phyloP scores from a whole-genome alignment of 495 filamentous ascomycete genomes.

The Hypoxylon fuscum region DNA sequence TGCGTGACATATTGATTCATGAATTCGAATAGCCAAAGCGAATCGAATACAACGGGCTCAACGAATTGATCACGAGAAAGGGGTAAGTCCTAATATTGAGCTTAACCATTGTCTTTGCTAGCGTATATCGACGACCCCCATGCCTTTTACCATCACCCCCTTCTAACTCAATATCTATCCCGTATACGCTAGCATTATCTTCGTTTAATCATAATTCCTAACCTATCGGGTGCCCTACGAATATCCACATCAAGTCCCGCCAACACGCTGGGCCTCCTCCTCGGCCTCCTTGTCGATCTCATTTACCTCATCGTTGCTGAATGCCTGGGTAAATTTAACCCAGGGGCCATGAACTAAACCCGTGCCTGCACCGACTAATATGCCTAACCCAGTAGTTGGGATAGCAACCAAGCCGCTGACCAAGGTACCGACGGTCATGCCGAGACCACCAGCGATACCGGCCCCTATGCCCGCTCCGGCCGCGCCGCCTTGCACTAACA shows the following conservation, averaged over 20 bases:
- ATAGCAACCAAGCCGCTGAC: slow-evolving; percentile 46
- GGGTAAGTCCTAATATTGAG: too few relatives aligned
- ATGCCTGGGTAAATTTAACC: slow-evolving; percentile 44
- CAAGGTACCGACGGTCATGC: slow-evolving; percentile 45
- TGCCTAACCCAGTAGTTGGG: slow-evolving; percentile 44
- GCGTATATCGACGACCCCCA: too few relatives aligned
- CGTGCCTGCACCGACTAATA: slow-evolving; percentile 45
- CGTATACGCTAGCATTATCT: too few relatives aligned
- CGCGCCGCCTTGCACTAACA: slow-evolving; percentile 49
- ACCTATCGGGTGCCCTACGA: background rate
- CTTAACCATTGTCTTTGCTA: too few relatives aligned
- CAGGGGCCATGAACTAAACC: slow-evolving; percentile 50
- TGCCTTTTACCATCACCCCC: too few relatives aligned
- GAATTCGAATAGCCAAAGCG: too few relatives aligned
- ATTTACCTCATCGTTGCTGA: slow-evolving; percentile 41
- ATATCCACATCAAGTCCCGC: slow-evolving; percentile 5
- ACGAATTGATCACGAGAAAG: too few relatives aligned
- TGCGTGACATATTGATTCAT: too few relatives aligned
- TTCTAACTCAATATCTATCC: too few relatives aligned
- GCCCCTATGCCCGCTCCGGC: slow-evolving; percentile 48
- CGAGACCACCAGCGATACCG: slow-evolving; percentile 45
- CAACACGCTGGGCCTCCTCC: slow-evolving; percentile 35
- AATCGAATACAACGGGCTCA: too few relatives aligned
- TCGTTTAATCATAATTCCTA: too few relatives aligned
- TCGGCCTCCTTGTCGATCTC: slow-evolving; percentile 44